Evolutionary conservation across 1,139 yeast species (phyloP), one percentile per base, ranked within the genome.

Genomic region (Blastobotrys petasosporus): DNA sequence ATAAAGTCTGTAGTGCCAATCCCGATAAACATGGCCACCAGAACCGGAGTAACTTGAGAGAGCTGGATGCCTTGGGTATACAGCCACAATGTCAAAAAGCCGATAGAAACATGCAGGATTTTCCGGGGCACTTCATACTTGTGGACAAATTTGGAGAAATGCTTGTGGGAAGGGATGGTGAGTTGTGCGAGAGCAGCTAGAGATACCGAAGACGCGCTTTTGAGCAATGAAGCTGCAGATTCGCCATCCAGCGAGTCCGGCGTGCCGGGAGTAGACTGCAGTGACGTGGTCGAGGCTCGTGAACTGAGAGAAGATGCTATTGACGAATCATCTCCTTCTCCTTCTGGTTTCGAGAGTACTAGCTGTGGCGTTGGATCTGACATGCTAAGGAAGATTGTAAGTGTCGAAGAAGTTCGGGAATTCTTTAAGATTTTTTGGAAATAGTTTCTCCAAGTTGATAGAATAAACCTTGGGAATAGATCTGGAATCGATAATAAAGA

Each of bases 81-180:
- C 37, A 86, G 68, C 61, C 76, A 82, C 35, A 92, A 66, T 1
- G 97, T 82, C 40, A 88, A 60, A 50, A 86, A 73, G 0, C 97
- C 98, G 46, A 88, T 86, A 1, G 94, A 83, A 4, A 92, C 83
- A 63, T 92, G 98, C 50, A 92, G 77, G 4, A 76, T 69, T 63
- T 92, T 92, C 57, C 98, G 76, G 2, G 95, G 94, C 17, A 92
- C 72, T 64, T 92, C 98, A 61, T 92, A 92, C 59, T 84, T 85
- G 34, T 80, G 75, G 36, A 82, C 64, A 54, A 80, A 79, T 43
- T 71, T 71, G 20, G 77, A 73, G 58, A 79, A 71, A 52, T 60
- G 57, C 41, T 56, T 53, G 48, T 69, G 73, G 1, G 69, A 54
- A 7, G 64, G 64, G n/a, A 61, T 57, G 2, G 41, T 42, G 32